Percentiles rank a stretch among this genome's conserved stretches.
Evolutionary conservation across 371 early-diverging fungal genomes (phyloP).

Genomic region (Basidiobolus meristosporus): DNA sequence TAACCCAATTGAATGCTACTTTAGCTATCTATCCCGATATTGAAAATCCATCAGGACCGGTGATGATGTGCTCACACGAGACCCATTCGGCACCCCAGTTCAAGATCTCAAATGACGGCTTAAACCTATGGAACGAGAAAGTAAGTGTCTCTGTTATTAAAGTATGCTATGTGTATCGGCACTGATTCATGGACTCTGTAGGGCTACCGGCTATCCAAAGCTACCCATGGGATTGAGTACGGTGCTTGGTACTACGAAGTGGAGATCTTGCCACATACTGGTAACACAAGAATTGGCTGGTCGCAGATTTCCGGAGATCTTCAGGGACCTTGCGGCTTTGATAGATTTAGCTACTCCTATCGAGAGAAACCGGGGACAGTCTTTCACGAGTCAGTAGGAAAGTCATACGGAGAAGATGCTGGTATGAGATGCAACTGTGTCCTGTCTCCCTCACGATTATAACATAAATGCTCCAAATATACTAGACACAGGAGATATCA

Average conservation of each 20-base stretch:
- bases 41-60: slow-evolving; percentile 27
- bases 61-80: slow-evolving; percentile 19
- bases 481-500: slow-evolving; percentile 25
- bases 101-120: slow-evolving; percentile 19
- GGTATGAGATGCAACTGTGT: neutral
- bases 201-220: slow-evolving; percentile 53
- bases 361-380: slow-evolving; percentile 10
- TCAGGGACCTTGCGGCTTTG: slow-evolving; percentile 52
- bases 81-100: slow-evolving; percentile 46
- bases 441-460: no score
- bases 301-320: slow-evolving; percentile 51
- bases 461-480: neutral
- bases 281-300: slow-evolving; percentile 38
- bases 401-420: neutral
- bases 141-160: slow-evolving; percentile 1
- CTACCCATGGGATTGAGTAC: slow-evolving; percentile 43
- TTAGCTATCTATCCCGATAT: slow-evolving; percentile 34
- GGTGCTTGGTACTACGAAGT: slow-evolving; percentile 57
- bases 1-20: neutral
- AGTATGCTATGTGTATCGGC: neutral
- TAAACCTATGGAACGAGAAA: slow-evolving; percentile 30
- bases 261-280: slow-evolving; percentile 6
- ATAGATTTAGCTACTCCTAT: slow-evolving; percentile 40
- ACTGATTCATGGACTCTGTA: neutral
- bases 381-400: slow-evolving; percentile 1